Base-by-base conservation (phyloP, 2,329 filamentous ascomycete genomes). In the Ophiostoma montium region DNA sequence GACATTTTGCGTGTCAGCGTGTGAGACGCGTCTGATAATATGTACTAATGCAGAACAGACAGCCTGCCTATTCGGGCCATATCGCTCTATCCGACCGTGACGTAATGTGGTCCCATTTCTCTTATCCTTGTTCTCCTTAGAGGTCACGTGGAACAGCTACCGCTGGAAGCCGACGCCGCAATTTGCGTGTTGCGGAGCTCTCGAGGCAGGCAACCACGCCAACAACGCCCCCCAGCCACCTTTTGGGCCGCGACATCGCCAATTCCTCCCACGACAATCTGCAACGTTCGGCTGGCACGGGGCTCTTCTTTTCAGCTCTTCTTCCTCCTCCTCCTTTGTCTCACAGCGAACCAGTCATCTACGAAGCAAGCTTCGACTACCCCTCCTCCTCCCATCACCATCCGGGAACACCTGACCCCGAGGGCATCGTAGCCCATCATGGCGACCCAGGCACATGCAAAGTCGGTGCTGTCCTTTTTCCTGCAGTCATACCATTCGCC, bases 371-470 rank as follows among this genome's bases (percentile, higher is more conserved):
- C n/a, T n/a, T n/a, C n/a, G n/a, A n/a, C n/a, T n/a, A n/a, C n/a
- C n/a, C 15, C 12, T 31, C 30, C 21, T 21, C 15, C 38, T 42
- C 21, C 5, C n/a, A 42, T 42, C 39, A 19, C 35, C 27, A 13
- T 36, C 50, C 50, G 44, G 47, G 18, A 44, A 39, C 49, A 47
- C 50, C 47, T 32, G 11, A 33, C 32, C 33, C 39, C 21, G 7
- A 41, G 38, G 23, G 39, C 30, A 45, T 31, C 23, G 18, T 23
- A 43, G 50, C 38, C 47, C 52, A 55, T 12, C 38, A 56, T 56
- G 55, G 43, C 55, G 47, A 48, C 55, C 33, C 52, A 48, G n/a
- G 50, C 49, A 18, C 55, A 56, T 44, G 50, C 49, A 33, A 56
- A 54, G 54, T 56, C 30, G 11, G 54, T 51, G 39, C 27, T 18